phyloP scores from a whole-genome alignment of 2,329 filamentous ascomycete genomes.

The Botryotinia globosa region DNA sequence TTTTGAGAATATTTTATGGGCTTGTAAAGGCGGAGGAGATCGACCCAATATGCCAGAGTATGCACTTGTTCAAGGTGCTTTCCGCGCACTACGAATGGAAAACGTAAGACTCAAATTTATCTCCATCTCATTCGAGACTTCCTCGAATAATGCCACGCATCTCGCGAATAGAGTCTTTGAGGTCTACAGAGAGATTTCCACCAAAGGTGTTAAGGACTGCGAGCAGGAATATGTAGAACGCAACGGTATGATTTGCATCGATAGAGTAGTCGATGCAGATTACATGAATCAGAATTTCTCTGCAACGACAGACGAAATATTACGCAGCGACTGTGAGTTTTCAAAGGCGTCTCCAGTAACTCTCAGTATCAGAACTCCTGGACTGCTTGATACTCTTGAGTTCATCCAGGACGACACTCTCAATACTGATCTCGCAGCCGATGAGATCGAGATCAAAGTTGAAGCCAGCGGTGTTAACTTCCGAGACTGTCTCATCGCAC shows the following conservation, averaged over 20 bases:
- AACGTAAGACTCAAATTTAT: not conserved
- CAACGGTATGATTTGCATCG: not conserved
- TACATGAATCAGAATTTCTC: not conserved
- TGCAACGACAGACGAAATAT: not conserved
- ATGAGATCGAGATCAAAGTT: slow-evolving; percentile 8
- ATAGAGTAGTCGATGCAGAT: not conserved
- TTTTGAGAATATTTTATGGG: not conserved
- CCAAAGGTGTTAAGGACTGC: not conserved
- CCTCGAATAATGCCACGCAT: not conserved
- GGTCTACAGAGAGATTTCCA: not conserved
- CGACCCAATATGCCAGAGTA: not conserved
- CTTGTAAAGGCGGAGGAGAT: not conserved
- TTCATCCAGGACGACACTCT: not conserved
- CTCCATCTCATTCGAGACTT: not conserved
- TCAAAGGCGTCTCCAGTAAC: not conserved
- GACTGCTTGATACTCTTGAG: not conserved
- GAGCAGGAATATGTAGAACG: not conserved
- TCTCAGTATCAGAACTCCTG: not conserved
- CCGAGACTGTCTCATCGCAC: not conserved
- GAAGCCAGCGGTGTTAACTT: slow-evolving; percentile 6
- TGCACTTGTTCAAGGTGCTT: not conserved
- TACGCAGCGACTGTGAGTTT: not conserved
- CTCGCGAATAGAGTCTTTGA: not conserved
- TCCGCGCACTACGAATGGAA: not conserved
- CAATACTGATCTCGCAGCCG: not conserved